Conservation (phyloP, 2,329 filamentous ascomycete genomes). For the Pseudogymnoascus sp. region DNA sequence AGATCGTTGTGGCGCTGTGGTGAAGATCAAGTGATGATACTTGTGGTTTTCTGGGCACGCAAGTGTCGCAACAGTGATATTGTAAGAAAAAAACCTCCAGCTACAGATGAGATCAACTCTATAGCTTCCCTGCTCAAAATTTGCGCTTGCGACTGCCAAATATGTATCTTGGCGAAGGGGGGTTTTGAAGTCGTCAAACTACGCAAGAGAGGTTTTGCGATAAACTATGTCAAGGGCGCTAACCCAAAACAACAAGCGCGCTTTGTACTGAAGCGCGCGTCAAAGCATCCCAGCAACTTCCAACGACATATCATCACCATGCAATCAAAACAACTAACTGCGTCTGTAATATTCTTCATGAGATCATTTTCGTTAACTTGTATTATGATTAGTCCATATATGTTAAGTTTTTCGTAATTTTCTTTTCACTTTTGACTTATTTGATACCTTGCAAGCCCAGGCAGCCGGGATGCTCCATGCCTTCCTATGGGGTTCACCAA, state of each 20-base stretch:
- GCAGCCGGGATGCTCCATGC: background rate
- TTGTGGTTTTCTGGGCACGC: background rate
- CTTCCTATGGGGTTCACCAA: background rate
- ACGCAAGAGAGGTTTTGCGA: background rate
- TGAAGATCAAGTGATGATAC: background rate
- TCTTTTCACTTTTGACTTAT: background rate
- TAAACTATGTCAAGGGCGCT: constrained; percentile 5
- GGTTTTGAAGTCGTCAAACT: constrained; percentile 2
- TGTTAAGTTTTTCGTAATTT: background rate
- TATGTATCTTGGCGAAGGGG: background rate
- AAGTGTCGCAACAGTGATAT: background rate
- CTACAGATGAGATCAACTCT: background rate
- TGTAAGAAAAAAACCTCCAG: background rate
- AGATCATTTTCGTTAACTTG: background rate
- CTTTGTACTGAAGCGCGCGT: background rate
- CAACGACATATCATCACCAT: constrained; percentile 1
- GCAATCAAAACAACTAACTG: background rate
- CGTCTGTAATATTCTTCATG: background rate
- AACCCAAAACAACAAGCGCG: constrained; percentile 4
- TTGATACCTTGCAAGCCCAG: background rate
- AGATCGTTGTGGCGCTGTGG: background rate
- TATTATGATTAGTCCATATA: background rate
- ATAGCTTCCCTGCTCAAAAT: background rate
- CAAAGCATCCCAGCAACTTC: background rate
- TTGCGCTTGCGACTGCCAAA: background rate